Base-by-base conservation (phyloP, 2,329 filamentous ascomycete species). In the Hypoxylon sp. region DNA sequence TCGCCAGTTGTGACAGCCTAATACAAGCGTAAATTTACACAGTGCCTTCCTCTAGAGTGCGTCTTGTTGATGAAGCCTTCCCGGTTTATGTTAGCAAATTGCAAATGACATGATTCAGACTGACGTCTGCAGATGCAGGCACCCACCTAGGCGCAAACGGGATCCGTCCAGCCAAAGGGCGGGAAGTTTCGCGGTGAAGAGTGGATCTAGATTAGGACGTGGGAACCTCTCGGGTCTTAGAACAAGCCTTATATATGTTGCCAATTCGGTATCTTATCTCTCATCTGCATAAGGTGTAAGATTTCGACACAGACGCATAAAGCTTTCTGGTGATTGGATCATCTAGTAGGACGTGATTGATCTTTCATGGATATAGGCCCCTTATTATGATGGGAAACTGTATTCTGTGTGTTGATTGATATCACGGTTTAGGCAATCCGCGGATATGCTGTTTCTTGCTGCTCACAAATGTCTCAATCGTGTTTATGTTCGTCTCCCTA, bases 401-500 rank as follows among this genome's bases (percentile, higher is more conserved):
- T 7, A 13, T 9, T 25, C 7, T 6, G 32, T 2, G 5, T 46
- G 45, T n/a, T 51, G 5, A 36, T 30, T 11, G 23, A 41, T 13
- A 55, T 59, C 25, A 52, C 36, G 32, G 51, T 17, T 17, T 32
- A 48, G 17, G 25, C 7, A 17, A 21, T 45, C 23, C 38, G 28
- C 23, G 25, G 52, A 61, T 60, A n/a, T 59, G 73, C 65, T 76
- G 76, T 69, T 80, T 82, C 61, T 77, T 81, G 10, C 60, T 69
- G 11, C 82, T 82, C 34, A 83, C 71, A 28, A 72, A 73, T 19
- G 81, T 83, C 56, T 83, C 77, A 7, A 84, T 76, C 0, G 79
- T 75, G 53, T 84, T 82, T 65, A 86, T 83, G 63, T 84, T 86
- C 0, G 86, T 82, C 3, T 80, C 80, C 46, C 77, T 75, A 75